A percentile compares a stretch with the other conserved stretches of the same genome.
Evolutionary conservation across 805 yeast species (phyloP).

Genomic region (Candida namnaoensis): DNA sequence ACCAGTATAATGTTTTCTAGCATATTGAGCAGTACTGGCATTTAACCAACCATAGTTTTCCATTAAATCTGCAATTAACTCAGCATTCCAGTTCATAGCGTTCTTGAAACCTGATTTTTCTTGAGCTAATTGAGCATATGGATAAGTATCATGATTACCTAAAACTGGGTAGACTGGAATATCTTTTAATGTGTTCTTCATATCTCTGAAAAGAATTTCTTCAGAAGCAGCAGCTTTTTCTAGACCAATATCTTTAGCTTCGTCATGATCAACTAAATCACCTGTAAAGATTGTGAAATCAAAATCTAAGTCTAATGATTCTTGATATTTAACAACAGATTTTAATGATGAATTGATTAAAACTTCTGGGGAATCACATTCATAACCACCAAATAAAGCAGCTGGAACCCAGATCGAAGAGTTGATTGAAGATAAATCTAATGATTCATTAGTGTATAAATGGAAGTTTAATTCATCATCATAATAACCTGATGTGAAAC

Average conservation of each 20-base stretch:
- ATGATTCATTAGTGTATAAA: too few species aligned
- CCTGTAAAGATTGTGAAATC: conserved; percentile 67
- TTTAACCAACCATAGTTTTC: conserved; percentile 36
- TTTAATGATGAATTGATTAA: conserved; percentile 50
- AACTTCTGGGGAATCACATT: conserved; percentile 59
- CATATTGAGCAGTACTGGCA: conserved; percentile 22
- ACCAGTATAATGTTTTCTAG: conserved; percentile 49
- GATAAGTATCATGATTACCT: conserved; percentile 70
- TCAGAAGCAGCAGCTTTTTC: conserved; percentile 43
- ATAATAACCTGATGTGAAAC: conserved; percentile 22
- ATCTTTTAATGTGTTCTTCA: conserved; percentile 39
- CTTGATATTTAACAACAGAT: conserved; percentile 27
- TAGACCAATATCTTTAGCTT: conserved; percentile 34
- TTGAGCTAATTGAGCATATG: conserved; percentile 64
- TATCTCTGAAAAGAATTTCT: conserved; percentile 36
- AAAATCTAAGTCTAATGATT: conserved; percentile 26
- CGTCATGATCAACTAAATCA: conserved; percentile 65
- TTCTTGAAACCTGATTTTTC: conserved; percentile 32
- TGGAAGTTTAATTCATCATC: conserved; percentile 16
- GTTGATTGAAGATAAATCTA: conserved; percentile 6
- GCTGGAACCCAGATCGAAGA: conserved; percentile 40
- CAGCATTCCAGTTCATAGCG: conserved; percentile 22
- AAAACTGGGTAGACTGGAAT: conserved; percentile 53
- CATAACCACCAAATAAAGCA: conserved; percentile 50
- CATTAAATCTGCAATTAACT: conserved; percentile 41